phyloP scores from a whole-genome alignment of 352 stramenopile genomes.

The Pythium scleroteichum region DNA sequence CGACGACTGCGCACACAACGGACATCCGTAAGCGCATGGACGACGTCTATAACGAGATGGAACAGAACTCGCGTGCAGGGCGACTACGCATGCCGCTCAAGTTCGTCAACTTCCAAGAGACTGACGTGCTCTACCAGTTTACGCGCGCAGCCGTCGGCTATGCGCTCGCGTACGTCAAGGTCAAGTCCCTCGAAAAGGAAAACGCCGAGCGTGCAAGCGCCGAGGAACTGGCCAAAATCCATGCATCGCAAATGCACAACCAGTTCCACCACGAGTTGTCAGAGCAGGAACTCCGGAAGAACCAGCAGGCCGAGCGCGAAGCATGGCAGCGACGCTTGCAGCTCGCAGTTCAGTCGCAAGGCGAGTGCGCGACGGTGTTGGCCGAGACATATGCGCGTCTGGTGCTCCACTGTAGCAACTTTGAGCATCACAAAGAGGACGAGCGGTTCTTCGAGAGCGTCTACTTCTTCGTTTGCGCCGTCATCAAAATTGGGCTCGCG shows the following conservation, averaged over 20 bases:
- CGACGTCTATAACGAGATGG: conserved; percentile 75
- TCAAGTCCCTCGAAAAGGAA: conserved; percentile 54
- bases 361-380: conserved; percentile 35
- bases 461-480: conserved; percentile 77
- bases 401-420: conserved; percentile 83
- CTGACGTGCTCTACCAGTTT: conserved; percentile 75
- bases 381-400: conserved; percentile 62
- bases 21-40: conserved; percentile 41
- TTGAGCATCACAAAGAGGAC: conserved; percentile 83
- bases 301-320: conserved; percentile 12
- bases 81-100: conserved; percentile 61
- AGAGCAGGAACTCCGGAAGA: not conserved
- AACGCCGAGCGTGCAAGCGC: conserved; percentile 10
- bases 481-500: conserved; percentile 66
- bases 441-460: conserved; percentile 80
- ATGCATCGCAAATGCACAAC: conserved; percentile 25
- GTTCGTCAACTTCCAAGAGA: conserved; percentile 71
- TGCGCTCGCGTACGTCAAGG: conserved; percentile 57
- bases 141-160: conserved; percentile 68
- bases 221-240: conserved; percentile 28
- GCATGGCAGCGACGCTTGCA: conserved; percentile 15
- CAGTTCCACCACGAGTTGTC: conserved; percentile 13
- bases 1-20: conserved; percentile 19
- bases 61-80: conserved; percentile 45
- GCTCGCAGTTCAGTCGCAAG: conserved; percentile 18